Evolutionary conservation across 2,329 filamentous ascomycete species (phyloP).

Genomic region (Sclerotinia trifoliorum): DNA sequence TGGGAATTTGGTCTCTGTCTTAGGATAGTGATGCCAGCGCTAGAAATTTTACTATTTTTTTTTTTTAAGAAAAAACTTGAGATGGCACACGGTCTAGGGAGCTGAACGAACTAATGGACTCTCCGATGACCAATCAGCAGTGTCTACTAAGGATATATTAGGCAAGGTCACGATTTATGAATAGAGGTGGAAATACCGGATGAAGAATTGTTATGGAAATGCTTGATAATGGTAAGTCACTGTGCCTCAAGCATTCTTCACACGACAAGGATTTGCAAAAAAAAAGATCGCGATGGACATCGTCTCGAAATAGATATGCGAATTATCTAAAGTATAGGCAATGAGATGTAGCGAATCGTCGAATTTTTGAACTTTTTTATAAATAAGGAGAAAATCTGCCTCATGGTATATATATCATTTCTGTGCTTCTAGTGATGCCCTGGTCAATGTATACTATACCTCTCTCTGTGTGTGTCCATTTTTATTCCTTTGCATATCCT

Average conservation of each 20-base stretch:
- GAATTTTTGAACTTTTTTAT: neutral
- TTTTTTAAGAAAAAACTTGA: neutral
- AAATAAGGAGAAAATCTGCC: neutral
- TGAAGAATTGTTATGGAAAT: neutral
- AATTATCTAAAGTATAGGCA: too few species aligned
- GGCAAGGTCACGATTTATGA: neutral
- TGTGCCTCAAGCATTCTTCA: neutral
- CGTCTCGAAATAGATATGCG: neutral
- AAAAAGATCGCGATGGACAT: neutral
- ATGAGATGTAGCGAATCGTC: neutral
- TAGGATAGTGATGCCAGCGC: constrained; percentile 23
- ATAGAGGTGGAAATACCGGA: neutral
- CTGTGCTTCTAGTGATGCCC: too few species aligned
- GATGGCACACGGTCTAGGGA: neutral
- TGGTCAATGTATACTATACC: too few species aligned
- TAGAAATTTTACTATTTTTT: constrained; percentile 5
- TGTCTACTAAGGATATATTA: neutral
- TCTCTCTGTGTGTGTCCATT: too few species aligned
- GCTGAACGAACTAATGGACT: neutral
- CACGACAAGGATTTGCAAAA: neutral
- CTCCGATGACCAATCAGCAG: neutral
- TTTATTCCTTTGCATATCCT: too few species aligned
- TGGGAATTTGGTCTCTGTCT: constrained; percentile 7
- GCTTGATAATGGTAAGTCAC: neutral
- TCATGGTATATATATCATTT: neutral